These are phyloP conservation scores for Amoebophrya sp. DNA, from an alignment of 169 alveolate species.

Conservation along the genomic window DNA sequence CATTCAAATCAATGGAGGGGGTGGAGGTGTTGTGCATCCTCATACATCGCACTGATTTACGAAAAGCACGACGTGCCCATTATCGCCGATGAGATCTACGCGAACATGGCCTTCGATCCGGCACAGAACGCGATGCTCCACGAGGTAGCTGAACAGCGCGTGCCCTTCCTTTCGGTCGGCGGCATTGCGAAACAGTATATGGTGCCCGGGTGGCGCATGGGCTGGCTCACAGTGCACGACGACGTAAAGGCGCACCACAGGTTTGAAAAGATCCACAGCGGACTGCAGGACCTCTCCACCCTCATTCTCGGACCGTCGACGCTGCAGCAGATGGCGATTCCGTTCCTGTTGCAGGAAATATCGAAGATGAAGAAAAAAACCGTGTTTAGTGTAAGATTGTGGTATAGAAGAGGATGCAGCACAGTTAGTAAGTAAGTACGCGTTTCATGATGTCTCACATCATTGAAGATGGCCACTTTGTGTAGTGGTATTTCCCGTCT, in stretches of 20 bases:
- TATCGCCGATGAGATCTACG: constrained; percentile 34
- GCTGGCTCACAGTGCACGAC: constrained; percentile 28
- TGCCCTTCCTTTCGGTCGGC: constrained; percentile 25
- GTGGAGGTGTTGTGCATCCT: too few relatives aligned
- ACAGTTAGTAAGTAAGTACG: too few relatives aligned
- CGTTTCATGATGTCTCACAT: too few relatives aligned
- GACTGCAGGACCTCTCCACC: constrained; percentile 30
- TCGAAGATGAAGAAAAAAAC: too few relatives aligned
- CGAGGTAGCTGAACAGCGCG: constrained; percentile 8
- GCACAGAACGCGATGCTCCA: neutral
- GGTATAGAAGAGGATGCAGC: too few relatives aligned
- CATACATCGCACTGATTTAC: neutral
- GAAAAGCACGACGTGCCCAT: neutral
- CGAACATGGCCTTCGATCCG: constrained; percentile 21
- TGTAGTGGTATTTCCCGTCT: too few relatives aligned
- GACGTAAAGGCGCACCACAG: too few relatives aligned
- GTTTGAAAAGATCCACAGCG: constrained; percentile 16
- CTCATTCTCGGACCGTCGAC: constrained; percentile 26
- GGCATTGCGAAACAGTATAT: constrained; percentile 33
- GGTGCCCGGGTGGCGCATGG: constrained; percentile 35
- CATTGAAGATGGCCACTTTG: too few relatives aligned
- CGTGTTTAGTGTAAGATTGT: too few relatives aligned
- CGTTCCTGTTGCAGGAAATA: neutral
- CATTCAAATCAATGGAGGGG: too few relatives aligned
- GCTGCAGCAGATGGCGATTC: constrained; percentile 26